Conservation (phyloP, 129 eudicot genomes). For the Flaveria ramosissima region DNA sequence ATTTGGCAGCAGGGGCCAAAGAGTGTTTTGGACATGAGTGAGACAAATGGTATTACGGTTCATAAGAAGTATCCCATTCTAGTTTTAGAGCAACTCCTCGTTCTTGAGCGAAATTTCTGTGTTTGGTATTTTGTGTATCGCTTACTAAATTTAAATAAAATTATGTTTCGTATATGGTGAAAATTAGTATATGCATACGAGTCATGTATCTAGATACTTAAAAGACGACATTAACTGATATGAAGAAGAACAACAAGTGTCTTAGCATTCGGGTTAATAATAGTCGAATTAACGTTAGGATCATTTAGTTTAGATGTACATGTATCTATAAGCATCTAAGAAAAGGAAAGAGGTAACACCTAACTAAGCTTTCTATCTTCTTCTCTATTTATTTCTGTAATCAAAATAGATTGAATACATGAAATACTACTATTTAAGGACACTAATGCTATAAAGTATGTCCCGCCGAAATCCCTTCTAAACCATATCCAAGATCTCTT, state of each 20-base stretch:
- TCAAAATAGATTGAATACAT: slow-evolving; percentile 33
- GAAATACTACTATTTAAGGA: slow-evolving; percentile 15
- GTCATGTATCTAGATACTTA: no score
- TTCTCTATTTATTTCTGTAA: slow-evolving; percentile 20
- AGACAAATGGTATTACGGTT: background rate
- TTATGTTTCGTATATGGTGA: background rate
- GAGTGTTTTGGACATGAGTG: background rate
- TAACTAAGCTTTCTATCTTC: slow-evolving; percentile 14
- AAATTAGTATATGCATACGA: no score
- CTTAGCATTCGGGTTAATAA: background rate
- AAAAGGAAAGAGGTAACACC: background rate
- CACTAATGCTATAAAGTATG: slow-evolving; percentile 1
- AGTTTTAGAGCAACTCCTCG: background rate
- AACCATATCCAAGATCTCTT: slow-evolving; percentile 14
- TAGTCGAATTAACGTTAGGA: background rate
- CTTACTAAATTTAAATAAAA: no score
- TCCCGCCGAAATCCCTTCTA: slow-evolving; percentile 19
- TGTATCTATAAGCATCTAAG: background rate
- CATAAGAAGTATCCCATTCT: background rate
- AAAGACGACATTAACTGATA: background rate
- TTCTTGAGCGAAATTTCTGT: background rate
- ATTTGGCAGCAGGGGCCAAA: background rate
- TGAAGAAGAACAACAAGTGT: background rate
- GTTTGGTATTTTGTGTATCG: background rate
- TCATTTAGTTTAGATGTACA: background rate